Evolutionary conservation across 371 early-diverging fungal genomes (phyloP).

Genomic region (Sporodiniella umbellata): DNA sequence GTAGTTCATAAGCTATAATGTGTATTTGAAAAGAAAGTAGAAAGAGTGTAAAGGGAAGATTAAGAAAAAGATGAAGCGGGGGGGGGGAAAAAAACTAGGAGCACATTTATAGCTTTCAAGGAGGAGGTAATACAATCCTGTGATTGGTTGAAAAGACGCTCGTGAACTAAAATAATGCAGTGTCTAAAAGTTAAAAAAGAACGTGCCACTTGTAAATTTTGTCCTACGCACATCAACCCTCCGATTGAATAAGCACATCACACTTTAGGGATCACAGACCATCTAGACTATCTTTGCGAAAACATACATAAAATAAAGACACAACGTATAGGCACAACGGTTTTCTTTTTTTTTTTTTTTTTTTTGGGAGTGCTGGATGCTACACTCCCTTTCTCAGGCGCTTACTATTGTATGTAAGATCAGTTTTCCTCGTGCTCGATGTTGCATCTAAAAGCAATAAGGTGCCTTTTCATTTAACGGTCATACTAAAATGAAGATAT

Average conservation of each 20-base stretch:
- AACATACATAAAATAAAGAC: too few species aligned
- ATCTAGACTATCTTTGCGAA: neutral
- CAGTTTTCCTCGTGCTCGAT: too few species aligned
- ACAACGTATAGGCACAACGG: too few species aligned
- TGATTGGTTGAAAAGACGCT: too few species aligned
- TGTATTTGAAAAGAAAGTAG: neutral
- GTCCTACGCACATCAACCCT: constrained; percentile 19
- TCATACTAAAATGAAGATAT: too few species aligned
- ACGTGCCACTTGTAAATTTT: constrained; percentile 16
- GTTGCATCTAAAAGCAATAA: too few species aligned
- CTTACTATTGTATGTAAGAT: too few species aligned
- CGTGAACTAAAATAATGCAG: constrained; percentile 2
- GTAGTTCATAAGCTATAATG: constrained; percentile 14
- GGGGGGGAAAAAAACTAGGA: neutral
- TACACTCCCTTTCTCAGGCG: too few species aligned
- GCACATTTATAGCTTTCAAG: constrained; percentile 1
- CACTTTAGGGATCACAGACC: constrained; percentile 1
- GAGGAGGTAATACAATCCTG: constrained; percentile 5
- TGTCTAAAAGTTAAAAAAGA: constrained; percentile 10
- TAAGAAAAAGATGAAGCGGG: constrained; percentile 1
- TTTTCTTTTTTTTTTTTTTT: too few species aligned
- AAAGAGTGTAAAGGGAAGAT: constrained; percentile 1
- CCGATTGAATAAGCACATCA: constrained; percentile 9
- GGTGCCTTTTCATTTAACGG: too few species aligned
- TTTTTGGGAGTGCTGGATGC: too few species aligned